Evolutionary conservation across 2,329 filamentous ascomycete genomes (phyloP), one percentile per base, ranked within the genome.

Genomic region (Phaeomoniella chlamydospora): DNA sequence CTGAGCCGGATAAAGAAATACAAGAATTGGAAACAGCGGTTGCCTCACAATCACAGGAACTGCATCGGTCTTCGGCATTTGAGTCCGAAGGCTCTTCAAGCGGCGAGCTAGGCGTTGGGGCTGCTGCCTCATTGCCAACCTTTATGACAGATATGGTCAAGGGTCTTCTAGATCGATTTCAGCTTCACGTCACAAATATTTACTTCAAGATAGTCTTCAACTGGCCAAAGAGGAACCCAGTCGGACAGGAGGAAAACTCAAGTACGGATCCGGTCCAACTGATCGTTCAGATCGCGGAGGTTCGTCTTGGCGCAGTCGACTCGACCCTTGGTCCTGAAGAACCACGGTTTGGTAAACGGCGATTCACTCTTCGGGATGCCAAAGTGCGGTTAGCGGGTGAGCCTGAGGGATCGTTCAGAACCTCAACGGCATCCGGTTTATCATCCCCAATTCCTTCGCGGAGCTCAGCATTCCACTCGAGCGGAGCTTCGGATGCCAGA

Each of bases 81-180:
- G 22, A 26, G 22, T 9, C 22, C 6, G 22, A 26, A 26, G n/a
- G 22, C 22, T n/a, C 22, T 9, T 26, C 22, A 9, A 26, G 9
- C n/a, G 22, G n/a, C 6, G 22, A 26, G n/a, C 22, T 26, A 26
- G 22, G 22, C 6, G 22, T 26, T n/a, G 22, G 22, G 6, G 22
- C 22, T 30, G 61, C 63, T 2, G 50, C 73, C 10, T 69, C 68
- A 4, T 52, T 77, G 12, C 74, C 74, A 15, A 62, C 58, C n/a
- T 74, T 77, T 39, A 50, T 78, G 31, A 65, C 70, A 13, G 67
- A 58, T n/a, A 72, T 74, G 37, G 49, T 78, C 13, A 68, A 72
- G 47, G 71, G 72, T 9, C 62, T 76, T 14, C 54, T 65, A 31
- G 71, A 77, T 47, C 62, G 72, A 18, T 53, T 76, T 34, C 64